These are phyloP conservation scores for Vaccinium macrocarpon DNA, from an alignment of 148 eudicot species.

Conservation along the genomic window DNA sequence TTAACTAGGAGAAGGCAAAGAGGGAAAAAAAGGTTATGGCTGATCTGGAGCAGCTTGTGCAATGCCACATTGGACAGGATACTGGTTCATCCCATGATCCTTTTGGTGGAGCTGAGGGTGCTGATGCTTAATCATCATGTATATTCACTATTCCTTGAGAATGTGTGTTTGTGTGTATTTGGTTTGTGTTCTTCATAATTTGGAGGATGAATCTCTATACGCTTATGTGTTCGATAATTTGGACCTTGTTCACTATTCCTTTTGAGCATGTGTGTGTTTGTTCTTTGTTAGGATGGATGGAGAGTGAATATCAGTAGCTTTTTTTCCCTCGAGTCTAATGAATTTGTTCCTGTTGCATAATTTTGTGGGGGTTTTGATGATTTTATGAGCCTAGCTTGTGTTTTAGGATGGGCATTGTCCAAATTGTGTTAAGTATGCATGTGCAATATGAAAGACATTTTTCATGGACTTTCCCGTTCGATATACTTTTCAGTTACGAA, in stretches of 20 bases:
- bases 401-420: neutral
- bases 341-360: neutral
- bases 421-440: no score
- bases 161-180: no score
- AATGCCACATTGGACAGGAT: conserved; percentile 81
- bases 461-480: no score
- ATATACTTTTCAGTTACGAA: no score
- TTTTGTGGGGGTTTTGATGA: neutral
- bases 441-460: neutral
- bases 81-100: conserved; percentile 85
- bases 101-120: conserved; percentile 68
- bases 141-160: conserved; percentile 4
- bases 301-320: neutral
- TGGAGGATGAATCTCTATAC: neutral
- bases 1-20: conserved; percentile 91
- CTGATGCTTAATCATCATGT: conserved; percentile 46
- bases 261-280: neutral
- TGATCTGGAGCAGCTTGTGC: conserved; percentile 82
- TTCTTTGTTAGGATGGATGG: no score
- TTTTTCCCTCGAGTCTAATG: neutral
- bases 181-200: neutral
- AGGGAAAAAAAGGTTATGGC: conserved; percentile 95
- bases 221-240: neutral
- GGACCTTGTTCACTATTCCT: neutral
- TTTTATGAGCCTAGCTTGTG: neutral